Percentiles rank a stretch among this genome's conserved stretches.
These are phyloP conservation scores for Lecanicillium sp. DNA, from an alignment of 2,329 filamentous ascomycete genomes.

Conservation along the genomic window DNA sequence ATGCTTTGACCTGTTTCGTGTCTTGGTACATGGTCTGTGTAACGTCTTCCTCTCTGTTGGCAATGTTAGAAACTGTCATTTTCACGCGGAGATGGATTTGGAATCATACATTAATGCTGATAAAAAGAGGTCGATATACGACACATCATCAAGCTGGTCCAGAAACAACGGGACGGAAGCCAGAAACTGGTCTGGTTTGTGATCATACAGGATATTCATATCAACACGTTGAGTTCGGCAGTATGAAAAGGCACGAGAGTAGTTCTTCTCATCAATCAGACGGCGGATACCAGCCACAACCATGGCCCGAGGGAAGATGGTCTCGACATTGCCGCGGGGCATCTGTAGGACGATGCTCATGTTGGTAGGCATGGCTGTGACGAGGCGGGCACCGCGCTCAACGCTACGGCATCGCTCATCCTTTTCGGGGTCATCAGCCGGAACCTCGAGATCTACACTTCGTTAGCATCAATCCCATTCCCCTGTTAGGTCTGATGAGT, in stretches of 20 bases:
- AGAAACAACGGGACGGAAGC: slow-evolving; percentile 67
- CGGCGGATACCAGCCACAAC: slow-evolving; percentile 83
- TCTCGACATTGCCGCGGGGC: slow-evolving; percentile 92
- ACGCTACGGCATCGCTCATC: slow-evolving; percentile 90
- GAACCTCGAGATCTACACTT: slow-evolving; percentile 67
- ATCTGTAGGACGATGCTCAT: slow-evolving; percentile 87
- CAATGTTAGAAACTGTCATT: slow-evolving; percentile 17
- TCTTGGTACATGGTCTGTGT: slow-evolving; percentile 89
- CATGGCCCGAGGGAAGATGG: slow-evolving; percentile 85
- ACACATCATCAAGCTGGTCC: slow-evolving; percentile 71
- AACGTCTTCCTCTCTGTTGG: slow-evolving; percentile 75
- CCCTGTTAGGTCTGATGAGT: slow-evolving; percentile 10
- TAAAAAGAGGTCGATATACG: slow-evolving; percentile 84
- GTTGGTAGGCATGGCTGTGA: slow-evolving; percentile 81
- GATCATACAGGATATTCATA: slow-evolving; percentile 95
- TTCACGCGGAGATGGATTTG: background rate
- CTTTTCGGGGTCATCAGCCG: slow-evolving; percentile 78
- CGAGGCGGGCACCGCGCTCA: slow-evolving; percentile 77
- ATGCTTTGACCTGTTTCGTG: slow-evolving; percentile 46
- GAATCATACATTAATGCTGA: slow-evolving; percentile 64
- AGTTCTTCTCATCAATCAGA: slow-evolving; percentile 72
- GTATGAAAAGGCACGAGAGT: slow-evolving; percentile 73
- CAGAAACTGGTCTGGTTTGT: slow-evolving; percentile 81
- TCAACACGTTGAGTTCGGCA: slow-evolving; percentile 92
- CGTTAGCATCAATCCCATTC: background rate